Percentiles rank a stretch among this genome's conserved stretches.
phyloP scores from a whole-genome alignment of 352 stramenopile species.

The Globisporangium uncinulatum region DNA sequence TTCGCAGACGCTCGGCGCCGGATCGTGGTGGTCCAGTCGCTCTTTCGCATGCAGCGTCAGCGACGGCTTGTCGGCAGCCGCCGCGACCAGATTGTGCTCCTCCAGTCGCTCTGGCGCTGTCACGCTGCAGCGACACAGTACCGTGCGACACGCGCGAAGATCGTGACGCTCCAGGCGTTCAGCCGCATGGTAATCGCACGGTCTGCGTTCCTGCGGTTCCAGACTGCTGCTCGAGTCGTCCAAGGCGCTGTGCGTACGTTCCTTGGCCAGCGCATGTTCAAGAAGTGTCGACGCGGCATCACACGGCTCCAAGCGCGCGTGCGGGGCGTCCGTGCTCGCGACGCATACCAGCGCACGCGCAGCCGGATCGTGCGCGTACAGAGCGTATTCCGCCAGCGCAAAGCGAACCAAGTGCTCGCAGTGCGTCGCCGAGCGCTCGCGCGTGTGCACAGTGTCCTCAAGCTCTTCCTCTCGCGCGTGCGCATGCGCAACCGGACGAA shows the following conservation, averaged over 20 bases:
- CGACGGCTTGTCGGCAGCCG: slow-evolving; percentile 48
- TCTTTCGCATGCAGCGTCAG: slow-evolving; percentile 72
- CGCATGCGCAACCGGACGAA: slow-evolving; percentile 76
- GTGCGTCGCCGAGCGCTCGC: slow-evolving; percentile 63
- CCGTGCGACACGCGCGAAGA: slow-evolving; percentile 44
- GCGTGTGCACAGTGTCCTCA: slow-evolving; percentile 62
- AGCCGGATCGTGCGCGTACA: slow-evolving; percentile 67
- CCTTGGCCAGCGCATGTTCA: slow-evolving; percentile 57
- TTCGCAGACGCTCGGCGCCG: slow-evolving; percentile 56
- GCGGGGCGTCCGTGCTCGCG: slow-evolving; percentile 53
- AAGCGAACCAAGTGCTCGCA: slow-evolving; percentile 35
- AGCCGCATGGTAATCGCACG: slow-evolving; percentile 58
- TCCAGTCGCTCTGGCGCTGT: slow-evolving; percentile 81
- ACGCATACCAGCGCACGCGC: slow-evolving; percentile 43
- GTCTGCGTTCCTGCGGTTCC: slow-evolving; percentile 45
- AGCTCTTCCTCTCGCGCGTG: slow-evolving; percentile 74
- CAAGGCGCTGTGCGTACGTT: slow-evolving; percentile 70
- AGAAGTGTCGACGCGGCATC: slow-evolving; percentile 52
- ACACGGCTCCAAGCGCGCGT: slow-evolving; percentile 64
- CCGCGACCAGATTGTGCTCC: slow-evolving; percentile 43
- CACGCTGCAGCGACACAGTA: slow-evolving; percentile 54
- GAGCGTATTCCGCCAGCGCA: slow-evolving; percentile 64
- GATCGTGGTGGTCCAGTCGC: slow-evolving; percentile 73
- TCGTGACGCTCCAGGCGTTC: slow-evolving; percentile 65
- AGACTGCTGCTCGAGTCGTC: slow-evolving; percentile 46